Base-by-base conservation (phyloP, 495 filamentous ascomycete species). In the Penicillium arizonense region DNA sequence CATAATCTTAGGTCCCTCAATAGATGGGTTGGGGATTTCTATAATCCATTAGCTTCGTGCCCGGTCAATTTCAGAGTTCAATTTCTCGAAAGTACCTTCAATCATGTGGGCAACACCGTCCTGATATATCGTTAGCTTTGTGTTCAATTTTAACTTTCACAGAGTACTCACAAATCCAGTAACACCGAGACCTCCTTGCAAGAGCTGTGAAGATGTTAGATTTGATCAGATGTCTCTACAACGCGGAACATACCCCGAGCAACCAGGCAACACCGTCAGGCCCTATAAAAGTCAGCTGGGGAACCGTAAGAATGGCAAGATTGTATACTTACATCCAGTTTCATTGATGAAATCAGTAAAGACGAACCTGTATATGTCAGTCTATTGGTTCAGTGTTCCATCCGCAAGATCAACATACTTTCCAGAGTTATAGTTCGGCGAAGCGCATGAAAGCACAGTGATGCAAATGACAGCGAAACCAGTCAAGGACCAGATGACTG, bases 1-100 rank as follows among this genome's bases (percentile, higher is more conserved):
- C 86, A 91, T 89, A 47, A 88, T 87, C 52, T 81, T 82, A 14
- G 87, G 87, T 3, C 83, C 87, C 53, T 82, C 78, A 0, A 82
- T 65, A 3, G 84, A 71, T 9, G 87, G 78, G 33, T 88, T 81
- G 6, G 87, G 87, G 44, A 91, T 89, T 71, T 91, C 87, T 73
- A 36, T 20, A 14, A 28, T 63, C 60, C 62, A 16, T 65, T 38
- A 62, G 40, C 16, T 11, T 41, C 3, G 10, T 16, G 14, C 24
- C 48, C 21, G n/a, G 39, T 16, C 7, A 32, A 20, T 8, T 36
- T 37, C 32, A 3, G 34, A 10, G 14, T 1, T 18, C 18, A 18
- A 18, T 18, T 23, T 1, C 13, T 56, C 10, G 10, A 36, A 30
- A 34, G 13, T 63, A 72, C 71, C 71, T 67, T 77, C 74, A 39